These are phyloP conservation scores for Psidium guajava DNA, from an alignment of 345 rosid genomes.

Conservation along the genomic window DNA sequence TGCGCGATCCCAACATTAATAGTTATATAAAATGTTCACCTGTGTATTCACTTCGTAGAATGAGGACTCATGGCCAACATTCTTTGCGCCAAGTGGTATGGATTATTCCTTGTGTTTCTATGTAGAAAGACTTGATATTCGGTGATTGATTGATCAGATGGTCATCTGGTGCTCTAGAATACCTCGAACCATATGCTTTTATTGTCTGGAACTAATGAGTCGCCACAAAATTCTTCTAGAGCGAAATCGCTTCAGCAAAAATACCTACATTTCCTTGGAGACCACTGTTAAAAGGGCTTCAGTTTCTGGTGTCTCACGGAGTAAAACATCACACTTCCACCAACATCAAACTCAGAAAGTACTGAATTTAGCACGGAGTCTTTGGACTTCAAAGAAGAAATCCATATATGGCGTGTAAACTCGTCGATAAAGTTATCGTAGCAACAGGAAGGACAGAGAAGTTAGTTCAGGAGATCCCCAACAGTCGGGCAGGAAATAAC, in stretches of 20 bases:
- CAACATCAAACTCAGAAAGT: neutral
- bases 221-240: neutral
- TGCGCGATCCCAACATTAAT: no score
- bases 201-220: neutral
- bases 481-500: neutral
- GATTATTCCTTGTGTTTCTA: neutral
- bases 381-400: neutral
- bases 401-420: neutral
- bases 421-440: neutral
- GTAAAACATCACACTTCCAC: neutral
- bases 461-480: neutral
- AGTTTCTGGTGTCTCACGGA: neutral
- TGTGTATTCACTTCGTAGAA: neutral
- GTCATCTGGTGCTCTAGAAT: neutral
- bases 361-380: neutral
- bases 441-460: neutral
- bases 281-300: neutral
- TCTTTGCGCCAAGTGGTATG: neutral
- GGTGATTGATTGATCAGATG: neutral
- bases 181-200: neutral
- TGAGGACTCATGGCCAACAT: neutral
- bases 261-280: neutral
- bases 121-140: neutral
- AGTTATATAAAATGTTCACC: neutral
- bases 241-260: neutral